phyloP scores from a whole-genome alignment of 192 early-diverging fungal genomes.

The Pilobolus umbonatus region DNA sequence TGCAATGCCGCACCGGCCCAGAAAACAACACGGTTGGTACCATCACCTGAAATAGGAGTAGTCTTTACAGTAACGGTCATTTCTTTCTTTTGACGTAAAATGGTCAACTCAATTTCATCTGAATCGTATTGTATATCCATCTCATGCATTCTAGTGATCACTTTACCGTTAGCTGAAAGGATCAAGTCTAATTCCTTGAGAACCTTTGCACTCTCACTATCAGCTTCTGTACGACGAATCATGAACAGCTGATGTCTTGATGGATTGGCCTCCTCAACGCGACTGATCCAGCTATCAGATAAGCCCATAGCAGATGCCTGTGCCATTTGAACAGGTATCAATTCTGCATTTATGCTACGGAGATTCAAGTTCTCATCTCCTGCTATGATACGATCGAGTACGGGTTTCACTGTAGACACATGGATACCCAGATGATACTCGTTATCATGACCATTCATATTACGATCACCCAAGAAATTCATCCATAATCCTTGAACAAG shows the following conservation, averaged over 20 bases:
- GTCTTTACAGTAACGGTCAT: slow-evolving; percentile 70
- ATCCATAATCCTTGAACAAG: slow-evolving; percentile 72
- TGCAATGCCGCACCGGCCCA: slow-evolving; percentile 86
- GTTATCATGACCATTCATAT: slow-evolving; percentile 53
- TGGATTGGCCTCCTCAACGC: slow-evolving; percentile 50
- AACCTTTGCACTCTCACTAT: slow-evolving; percentile 51
- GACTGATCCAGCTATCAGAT: slow-evolving; percentile 50
- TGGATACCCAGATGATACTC: slow-evolving; percentile 60
- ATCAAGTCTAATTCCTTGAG: slow-evolving; percentile 64
- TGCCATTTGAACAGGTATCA: slow-evolving; percentile 51
- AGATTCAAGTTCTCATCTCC: slow-evolving; percentile 45
- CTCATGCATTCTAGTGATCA: slow-evolving; percentile 56
- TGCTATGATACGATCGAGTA: slow-evolving; percentile 38
- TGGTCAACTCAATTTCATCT: slow-evolving; percentile 47
- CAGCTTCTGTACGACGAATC: slow-evolving; percentile 54
- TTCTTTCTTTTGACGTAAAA: slow-evolving; percentile 71
- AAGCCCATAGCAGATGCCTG: slow-evolving; percentile 58
- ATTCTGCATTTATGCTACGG: slow-evolving; percentile 58
- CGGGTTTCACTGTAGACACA: slow-evolving; percentile 47
- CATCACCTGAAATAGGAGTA: slow-evolving; percentile 47
- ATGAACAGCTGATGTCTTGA: slow-evolving; percentile 54
- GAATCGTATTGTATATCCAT: slow-evolving; percentile 57
- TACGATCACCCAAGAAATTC: slow-evolving; percentile 69
- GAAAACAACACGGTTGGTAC: slow-evolving; percentile 64
- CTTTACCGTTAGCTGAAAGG: slow-evolving; percentile 63